A percentile compares a stretch with the other conserved stretches of the same genome.
phyloP scores from a whole-genome alignment of 352 stramenopile genomes.

The Aphanomyces invadans region DNA sequence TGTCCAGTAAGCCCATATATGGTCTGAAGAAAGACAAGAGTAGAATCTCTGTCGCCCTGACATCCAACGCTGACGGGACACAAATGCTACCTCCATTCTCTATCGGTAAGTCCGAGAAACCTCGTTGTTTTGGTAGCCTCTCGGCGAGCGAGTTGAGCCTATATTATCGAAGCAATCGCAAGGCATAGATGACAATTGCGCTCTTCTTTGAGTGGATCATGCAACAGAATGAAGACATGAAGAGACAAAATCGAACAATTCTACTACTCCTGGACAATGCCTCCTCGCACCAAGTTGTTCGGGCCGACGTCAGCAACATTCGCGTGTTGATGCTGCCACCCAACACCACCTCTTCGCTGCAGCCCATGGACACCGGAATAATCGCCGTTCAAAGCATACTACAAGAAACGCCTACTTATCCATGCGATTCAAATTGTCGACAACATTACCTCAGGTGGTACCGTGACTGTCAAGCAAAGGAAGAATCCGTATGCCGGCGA shows the following conservation, averaged over 20 bases:
- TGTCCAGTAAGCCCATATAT: slow-evolving; percentile 23
- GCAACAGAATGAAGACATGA: slow-evolving; percentile 28
- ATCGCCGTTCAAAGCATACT: neutral
- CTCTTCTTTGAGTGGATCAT: slow-evolving; percentile 34
- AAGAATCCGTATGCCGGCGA: neutral
- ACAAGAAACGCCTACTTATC: neutral
- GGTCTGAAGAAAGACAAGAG: slow-evolving; percentile 30
- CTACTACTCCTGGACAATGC: slow-evolving; percentile 31
- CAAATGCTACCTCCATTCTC: slow-evolving; percentile 32
- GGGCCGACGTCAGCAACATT: neutral
- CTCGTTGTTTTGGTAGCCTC: slow-evolving; percentile 27
- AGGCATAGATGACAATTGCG: slow-evolving; percentile 31
- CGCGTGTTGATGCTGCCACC: neutral
- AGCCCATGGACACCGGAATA: neutral
- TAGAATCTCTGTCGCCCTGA: slow-evolving; percentile 28
- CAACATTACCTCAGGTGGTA: neutral
- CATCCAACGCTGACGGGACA: slow-evolving; percentile 32
- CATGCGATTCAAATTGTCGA: neutral
- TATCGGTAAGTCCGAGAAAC: slow-evolving; percentile 33
- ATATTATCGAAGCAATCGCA: slow-evolving; percentile 30
- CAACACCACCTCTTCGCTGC: neutral
- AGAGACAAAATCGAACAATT: slow-evolving; percentile 26
- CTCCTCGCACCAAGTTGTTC: neutral
- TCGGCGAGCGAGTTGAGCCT: slow-evolving; percentile 19
- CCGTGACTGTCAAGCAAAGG: neutral